phyloP scores from a whole-genome alignment of 1,284 basidiomycete species.

The Ganoderma boninense region DNA sequence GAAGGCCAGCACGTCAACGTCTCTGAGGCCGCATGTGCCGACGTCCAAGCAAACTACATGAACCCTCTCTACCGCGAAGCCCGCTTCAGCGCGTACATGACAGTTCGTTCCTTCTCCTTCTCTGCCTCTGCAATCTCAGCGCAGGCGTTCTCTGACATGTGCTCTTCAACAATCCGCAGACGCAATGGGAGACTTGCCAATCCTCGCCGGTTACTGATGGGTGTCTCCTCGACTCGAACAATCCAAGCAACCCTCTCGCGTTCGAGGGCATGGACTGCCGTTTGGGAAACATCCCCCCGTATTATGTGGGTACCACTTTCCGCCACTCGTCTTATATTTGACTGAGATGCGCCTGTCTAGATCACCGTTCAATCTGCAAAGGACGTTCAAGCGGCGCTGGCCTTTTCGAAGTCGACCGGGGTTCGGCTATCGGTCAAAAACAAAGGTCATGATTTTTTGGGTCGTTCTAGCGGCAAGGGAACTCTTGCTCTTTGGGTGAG shows the following conservation, averaged over 20 bases:
- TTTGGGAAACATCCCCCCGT: slow-evolving; percentile 42
- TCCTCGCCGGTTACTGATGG: slow-evolving; percentile 25
- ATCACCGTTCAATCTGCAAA: slow-evolving; percentile 39
- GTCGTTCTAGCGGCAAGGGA: slow-evolving; percentile 42
- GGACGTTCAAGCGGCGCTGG: slow-evolving; percentile 45
- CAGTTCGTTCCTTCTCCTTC: slow-evolving; percentile 29
- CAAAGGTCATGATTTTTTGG: slow-evolving; percentile 51
- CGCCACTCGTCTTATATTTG: background rate
- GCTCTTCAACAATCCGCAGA: slow-evolving; percentile 22
- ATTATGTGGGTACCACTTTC: slow-evolving; percentile 37
- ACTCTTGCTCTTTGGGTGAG: slow-evolving; percentile 46
- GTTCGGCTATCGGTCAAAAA: slow-evolving; percentile 50
- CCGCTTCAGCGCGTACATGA: slow-evolving; percentile 42
- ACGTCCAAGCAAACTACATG: slow-evolving; percentile 42
- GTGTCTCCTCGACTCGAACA: slow-evolving; percentile 41
- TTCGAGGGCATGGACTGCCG: slow-evolving; percentile 36
- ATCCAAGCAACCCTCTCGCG: slow-evolving; percentile 38
- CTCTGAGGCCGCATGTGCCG: slow-evolving; percentile 37
- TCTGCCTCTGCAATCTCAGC: background rate
- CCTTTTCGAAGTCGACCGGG: slow-evolving; percentile 45
- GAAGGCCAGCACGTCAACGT: slow-evolving; percentile 31
- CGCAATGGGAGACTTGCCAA: slow-evolving; percentile 45
- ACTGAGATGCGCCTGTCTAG: slow-evolving; percentile 26
- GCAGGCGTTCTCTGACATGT: background rate
- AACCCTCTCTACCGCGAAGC: slow-evolving; percentile 37